Base-by-base conservation (phyloP, 768 basidiomycete species). In the Pleurotus citrinopileatus region DNA sequence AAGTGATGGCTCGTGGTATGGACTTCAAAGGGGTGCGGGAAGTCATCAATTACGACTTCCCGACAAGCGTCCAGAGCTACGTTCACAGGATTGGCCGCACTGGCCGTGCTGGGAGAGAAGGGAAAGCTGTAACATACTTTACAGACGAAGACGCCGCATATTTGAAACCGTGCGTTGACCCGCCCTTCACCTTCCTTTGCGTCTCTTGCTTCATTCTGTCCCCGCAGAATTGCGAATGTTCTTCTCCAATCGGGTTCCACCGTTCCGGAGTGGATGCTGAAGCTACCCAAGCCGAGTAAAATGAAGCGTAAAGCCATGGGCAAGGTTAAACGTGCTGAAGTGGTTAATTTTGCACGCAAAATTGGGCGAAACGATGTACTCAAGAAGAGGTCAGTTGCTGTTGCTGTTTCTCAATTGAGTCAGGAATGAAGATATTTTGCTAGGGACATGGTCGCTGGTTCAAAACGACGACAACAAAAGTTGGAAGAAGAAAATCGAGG, bases 1-100 rank as follows among this genome's bases (percentile, higher is more conserved):
- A 99, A 67, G 91, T 98, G 47, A 91, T 98, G 91, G 94, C 93
- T 20, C 82, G 97, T 60, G 97, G 97, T 2, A 94, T 99, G 88
- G 97, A 98, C 65, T 98, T 99, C 75, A 90, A 88, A 67, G 94
- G 95, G 8, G 84, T 96, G 48, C 77, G 86, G 55, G 91, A 98
- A 64, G 94, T 99, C 8, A 87, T 98, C 65, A 99, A 98, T 68
- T 95, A 91, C 63, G 96, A 98, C 70, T 98, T 98, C 70, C 97
- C 97, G 2, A 94, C 89, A 34, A 95, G 84, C 52, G 88, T 96
- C 2, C 94, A 96, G 67, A 94, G 91, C 63, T 99, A 99, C 64
- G 82, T 99, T 38, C 97, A 99, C 69, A 80, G 97, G 20, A 97
- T 99, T 48, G 90, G 94, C 65, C 91, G 97, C 57, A 98, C 97